A percentile compares a stretch with the other conserved stretches of the same genome.
Conservation (phyloP, 2,329 filamentous ascomycete genomes). For the Fusarium oligoseptatum region DNA sequence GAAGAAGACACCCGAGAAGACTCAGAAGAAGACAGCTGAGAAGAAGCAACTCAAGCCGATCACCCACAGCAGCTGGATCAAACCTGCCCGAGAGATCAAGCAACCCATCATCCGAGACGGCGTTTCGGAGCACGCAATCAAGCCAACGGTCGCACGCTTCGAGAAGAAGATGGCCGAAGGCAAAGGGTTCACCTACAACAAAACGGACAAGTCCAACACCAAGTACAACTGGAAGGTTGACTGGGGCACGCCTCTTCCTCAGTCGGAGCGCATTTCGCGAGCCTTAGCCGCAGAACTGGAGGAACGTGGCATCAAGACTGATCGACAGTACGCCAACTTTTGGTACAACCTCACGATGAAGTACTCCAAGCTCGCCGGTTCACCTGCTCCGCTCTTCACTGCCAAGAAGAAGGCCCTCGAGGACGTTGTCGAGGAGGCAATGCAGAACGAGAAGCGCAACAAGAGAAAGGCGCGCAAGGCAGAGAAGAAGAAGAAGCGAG, state of each 20-base stretch:
- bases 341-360: conserved; percentile 45
- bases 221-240: conserved; percentile 33
- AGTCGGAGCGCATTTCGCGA: conserved; percentile 10
- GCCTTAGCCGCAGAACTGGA: conserved; percentile 33
- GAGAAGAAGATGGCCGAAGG: conserved; percentile 33
- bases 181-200: conserved; percentile 18
- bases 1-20: neutral
- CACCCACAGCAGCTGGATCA: conserved; percentile 5
- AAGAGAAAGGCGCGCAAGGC: neutral
- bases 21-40: conserved; percentile 15
- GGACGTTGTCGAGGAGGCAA: conserved; percentile 38
- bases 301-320: conserved; percentile 29
- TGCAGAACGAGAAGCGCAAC: conserved; percentile 17
- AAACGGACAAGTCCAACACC: neutral
- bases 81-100: conserved; percentile 24
- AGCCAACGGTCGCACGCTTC: conserved; percentile 37
- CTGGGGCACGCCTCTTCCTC: conserved; percentile 22
- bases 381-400: conserved; percentile 40
- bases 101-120: conserved; percentile 40
- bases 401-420: conserved; percentile 43
- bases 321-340: conserved; percentile 37
- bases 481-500: conserved; percentile 5
- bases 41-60: conserved; percentile 5
- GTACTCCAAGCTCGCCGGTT: conserved; percentile 35
- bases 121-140: conserved; percentile 43